These are phyloP conservation scores for Aspergillus proliferans DNA, from an alignment of 2,329 filamentous ascomycete species.

Conservation along the genomic window DNA sequence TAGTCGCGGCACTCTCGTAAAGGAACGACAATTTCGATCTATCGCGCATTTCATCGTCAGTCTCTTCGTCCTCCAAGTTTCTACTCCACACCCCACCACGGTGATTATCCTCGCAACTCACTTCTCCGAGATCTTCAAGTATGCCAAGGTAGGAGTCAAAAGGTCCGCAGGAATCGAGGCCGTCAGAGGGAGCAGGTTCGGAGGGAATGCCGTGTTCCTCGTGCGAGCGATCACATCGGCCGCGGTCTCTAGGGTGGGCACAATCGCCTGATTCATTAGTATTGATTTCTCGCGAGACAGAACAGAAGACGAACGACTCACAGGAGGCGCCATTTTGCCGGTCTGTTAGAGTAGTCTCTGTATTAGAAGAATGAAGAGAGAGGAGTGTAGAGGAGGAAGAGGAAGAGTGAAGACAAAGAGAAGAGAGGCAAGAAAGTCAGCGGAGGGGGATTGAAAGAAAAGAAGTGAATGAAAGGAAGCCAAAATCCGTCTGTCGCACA, in stretches of 20 bases:
- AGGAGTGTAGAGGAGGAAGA: not conserved
- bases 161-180: conserved; percentile 86
- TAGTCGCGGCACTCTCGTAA: conserved; percentile 87
- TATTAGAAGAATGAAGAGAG: not conserved
- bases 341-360: not conserved
- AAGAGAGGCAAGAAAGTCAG: not conserved
- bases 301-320: conserved; percentile 12
- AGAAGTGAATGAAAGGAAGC: not conserved
- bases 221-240: conserved; percentile 50
- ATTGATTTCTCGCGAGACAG: not conserved
- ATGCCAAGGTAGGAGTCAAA: conserved; percentile 88
- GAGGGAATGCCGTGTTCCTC: conserved; percentile 49
- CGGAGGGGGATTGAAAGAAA: not conserved
- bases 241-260: conserved; percentile 58
- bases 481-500: not conserved
- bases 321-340: conserved; percentile 14
- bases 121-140: conserved; percentile 79
- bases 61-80: conserved; percentile 1
- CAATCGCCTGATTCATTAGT: conserved; percentile 39
- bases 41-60: conserved; percentile 7
- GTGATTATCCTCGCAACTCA: conserved; percentile 37
- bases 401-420: not conserved
- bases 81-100: conserved; percentile 2
- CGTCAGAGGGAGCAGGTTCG: conserved; percentile 76
- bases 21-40: conserved; percentile 79